Evolutionary conservation across 148 eudicot genomes (phyloP).

Genomic region (Agrostemma githago): DNA sequence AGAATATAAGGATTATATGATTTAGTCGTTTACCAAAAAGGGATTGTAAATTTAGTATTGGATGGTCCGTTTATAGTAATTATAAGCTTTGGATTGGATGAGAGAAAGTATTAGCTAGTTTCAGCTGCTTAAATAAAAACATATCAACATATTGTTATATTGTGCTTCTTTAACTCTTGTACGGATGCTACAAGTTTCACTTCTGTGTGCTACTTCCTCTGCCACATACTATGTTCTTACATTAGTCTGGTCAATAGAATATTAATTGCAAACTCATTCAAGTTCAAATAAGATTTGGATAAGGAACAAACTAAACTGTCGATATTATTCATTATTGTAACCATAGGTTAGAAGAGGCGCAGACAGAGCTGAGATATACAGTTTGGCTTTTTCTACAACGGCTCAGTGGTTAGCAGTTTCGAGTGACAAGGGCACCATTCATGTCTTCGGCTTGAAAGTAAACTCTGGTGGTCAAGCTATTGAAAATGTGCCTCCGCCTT

Average conservation of each 20-base stretch:
- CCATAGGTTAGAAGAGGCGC: conserved; percentile 87
- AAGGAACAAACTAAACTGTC: neutral
- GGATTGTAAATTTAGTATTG: too few relatives aligned
- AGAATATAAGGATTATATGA: too few relatives aligned
- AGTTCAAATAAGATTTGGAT: neutral
- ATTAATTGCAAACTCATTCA: neutral
- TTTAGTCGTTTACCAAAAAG: too few relatives aligned
- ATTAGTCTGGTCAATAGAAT: neutral
- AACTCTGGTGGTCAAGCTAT: conserved; percentile 39
- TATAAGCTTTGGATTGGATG: too few relatives aligned
- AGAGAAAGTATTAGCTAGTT: neutral
- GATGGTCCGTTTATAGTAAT: too few relatives aligned
- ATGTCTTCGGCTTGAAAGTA: conserved; percentile 67
- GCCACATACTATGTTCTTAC: neutral
- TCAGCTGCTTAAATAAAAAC: neutral
- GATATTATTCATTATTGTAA: conserved; percentile 26
- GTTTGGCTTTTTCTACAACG: conserved; percentile 77
- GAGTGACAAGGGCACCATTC: conserved; percentile 90
- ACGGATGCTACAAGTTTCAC: neutral
- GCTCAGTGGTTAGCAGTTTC: conserved; percentile 92
- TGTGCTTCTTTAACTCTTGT: neutral
- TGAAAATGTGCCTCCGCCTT: conserved; percentile 36
- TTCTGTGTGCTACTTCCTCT: neutral
- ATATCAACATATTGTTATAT: neutral
- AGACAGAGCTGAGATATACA: conserved; percentile 84